phyloP scores from a whole-genome alignment of 2,329 filamentous ascomycete species.

The Pseudogymnoascus sp. region DNA sequence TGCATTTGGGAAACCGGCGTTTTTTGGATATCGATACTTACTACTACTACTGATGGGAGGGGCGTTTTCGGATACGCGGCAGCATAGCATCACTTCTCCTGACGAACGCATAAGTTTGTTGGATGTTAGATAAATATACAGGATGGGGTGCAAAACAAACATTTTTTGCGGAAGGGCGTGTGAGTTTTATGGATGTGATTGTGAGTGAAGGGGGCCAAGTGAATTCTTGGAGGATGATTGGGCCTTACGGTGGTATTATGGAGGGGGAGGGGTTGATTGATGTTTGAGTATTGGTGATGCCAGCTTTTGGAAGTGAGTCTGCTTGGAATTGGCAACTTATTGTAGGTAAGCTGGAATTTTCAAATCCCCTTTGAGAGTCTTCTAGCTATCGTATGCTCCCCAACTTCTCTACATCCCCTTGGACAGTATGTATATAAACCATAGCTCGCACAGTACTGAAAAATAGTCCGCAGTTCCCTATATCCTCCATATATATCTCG shows the following conservation, averaged over 20 bases:
- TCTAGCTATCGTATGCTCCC: too few relatives aligned
- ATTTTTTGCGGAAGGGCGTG: not conserved
- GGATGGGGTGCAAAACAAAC: not conserved
- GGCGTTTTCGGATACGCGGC: not conserved
- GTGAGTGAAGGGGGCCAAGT: not conserved
- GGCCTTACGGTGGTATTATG: not conserved
- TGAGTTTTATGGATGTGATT: not conserved
- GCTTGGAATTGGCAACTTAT: not conserved
- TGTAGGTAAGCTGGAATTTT: not conserved
- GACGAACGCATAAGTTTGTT: not conserved
- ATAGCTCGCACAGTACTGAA: not conserved
- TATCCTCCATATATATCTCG: not conserved
- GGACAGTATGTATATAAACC: not conserved
- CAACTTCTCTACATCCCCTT: not conserved
- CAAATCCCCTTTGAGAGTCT: too few relatives aligned
- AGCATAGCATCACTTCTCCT: not conserved
- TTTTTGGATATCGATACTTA: not conserved
- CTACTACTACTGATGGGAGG: not conserved
- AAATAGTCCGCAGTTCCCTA: not conserved
- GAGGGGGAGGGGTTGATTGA: not conserved
- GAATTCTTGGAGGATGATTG: not conserved
- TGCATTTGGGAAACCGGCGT: conserved; percentile 5
- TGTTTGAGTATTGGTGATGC: not conserved
- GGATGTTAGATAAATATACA: not conserved
- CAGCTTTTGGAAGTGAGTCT: not conserved